phyloP scores from a whole-genome alignment of 1,284 basidiomycete species.

The Tranzscheliella williamsii region DNA sequence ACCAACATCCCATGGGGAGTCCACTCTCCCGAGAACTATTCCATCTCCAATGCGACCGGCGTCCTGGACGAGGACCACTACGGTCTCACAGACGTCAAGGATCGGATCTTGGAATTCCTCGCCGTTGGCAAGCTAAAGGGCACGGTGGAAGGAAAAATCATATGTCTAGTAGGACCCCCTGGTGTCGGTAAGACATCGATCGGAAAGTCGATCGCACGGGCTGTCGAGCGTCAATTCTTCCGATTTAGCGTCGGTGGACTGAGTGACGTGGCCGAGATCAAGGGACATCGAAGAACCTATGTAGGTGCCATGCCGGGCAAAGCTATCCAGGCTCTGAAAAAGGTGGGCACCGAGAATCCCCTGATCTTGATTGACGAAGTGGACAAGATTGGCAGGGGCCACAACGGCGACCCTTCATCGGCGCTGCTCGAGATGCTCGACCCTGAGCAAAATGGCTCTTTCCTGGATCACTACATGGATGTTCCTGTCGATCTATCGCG shows the following conservation, averaged over 20 bases:
- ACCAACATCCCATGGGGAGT: conserved; percentile 95
- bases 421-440: conserved; percentile 96
- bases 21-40: conserved; percentile 91
- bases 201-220: conserved; percentile 87
- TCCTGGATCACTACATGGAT: conserved; percentile 97
- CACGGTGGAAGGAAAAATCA: conserved; percentile 97
- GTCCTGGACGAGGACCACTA: conserved; percentile 97
- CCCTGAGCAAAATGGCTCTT: conserved; percentile 94
- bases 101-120: conserved; percentile 95
- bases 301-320: conserved; percentile 90
- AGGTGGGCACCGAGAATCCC: conserved; percentile 95
- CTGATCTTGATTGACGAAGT: conserved; percentile 91
- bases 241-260: conserved; percentile 95
- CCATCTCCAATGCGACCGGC: conserved; percentile 78
- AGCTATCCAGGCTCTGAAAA: conserved; percentile 95
- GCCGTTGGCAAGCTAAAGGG: conserved; percentile 95
- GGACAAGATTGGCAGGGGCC: conserved; percentile 93
- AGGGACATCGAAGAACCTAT: conserved; percentile 95
- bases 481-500: conserved; percentile 94
- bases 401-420: conserved; percentile 93
- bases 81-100: conserved; percentile 89
- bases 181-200: conserved; percentile 91
- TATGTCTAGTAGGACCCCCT: conserved; percentile 93
- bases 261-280: conserved; percentile 98
- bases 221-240: conserved; percentile 85